These are phyloP conservation scores for Ceratocystis lukuohia DNA, from an alignment of 2,329 filamentous ascomycete genomes.

Conservation along the genomic window DNA sequence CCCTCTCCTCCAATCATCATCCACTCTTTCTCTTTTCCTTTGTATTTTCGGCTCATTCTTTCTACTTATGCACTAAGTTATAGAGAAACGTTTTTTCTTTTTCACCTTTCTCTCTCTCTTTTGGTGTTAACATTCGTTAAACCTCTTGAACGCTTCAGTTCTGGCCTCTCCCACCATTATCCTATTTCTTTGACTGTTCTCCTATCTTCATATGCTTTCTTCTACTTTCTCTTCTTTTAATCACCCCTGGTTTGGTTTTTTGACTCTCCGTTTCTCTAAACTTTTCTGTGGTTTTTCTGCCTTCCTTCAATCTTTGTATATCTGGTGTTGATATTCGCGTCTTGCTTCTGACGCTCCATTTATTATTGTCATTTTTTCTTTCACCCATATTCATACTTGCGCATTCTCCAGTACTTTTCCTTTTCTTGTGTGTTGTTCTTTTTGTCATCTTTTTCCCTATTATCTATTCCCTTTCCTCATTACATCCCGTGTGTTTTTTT, in stretches of 20 bases:
- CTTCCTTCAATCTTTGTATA: background rate
- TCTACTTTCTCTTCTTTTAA: background rate
- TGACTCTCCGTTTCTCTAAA: background rate
- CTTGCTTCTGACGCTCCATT: background rate
- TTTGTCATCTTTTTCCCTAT: background rate
- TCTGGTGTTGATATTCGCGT: conserved; percentile 1
- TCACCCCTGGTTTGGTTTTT: background rate
- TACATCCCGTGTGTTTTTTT: background rate
- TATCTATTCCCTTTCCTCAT: background rate
- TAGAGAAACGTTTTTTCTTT: background rate
- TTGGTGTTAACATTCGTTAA: too few relatives aligned
- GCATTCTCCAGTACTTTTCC: background rate
- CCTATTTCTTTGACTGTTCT: background rate
- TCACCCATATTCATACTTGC: background rate
- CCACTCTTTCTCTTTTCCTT: conserved; percentile 4
- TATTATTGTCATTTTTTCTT: background rate
- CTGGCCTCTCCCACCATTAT: background rate
- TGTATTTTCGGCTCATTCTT: background rate
- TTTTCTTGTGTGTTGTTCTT: conserved; percentile 7
- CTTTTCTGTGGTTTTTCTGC: background rate
- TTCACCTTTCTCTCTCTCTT: background rate
- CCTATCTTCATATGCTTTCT: background rate
- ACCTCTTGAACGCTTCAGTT: background rate
- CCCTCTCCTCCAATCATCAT: background rate
- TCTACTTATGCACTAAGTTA: background rate